Evolutionary conservation across 768 basidiomycete species (phyloP), one percentile per base, ranked within the genome.

Genomic region (Lanmaoa rubissima): DNA sequence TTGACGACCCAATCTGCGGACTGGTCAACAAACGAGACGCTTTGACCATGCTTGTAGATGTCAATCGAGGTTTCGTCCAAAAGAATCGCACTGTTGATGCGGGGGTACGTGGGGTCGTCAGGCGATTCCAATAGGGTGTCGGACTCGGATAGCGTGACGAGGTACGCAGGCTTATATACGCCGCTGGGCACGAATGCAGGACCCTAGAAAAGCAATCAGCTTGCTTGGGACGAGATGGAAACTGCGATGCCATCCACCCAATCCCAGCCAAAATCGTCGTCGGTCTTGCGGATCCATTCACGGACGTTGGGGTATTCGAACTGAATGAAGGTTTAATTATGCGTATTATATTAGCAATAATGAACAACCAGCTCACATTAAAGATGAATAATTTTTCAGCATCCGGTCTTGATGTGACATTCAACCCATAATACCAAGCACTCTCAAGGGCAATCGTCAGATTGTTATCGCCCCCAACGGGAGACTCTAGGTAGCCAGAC

Each of bases 241-340:
- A 54, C 31, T 19, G 10, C 31, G 4, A 34, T 21, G 24, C 26
- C 21, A 4, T 53, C 26, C 55, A 82, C 80, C 82, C 82, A 84
- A 66, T 85, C 82, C 82, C 82, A 85, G 1, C 84, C 83, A 57
- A 83, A 85, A 62, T 85, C 82, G 4, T 76, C 78, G 34, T 77
- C 71, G 3, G 75, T 73, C 63, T 85, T 83, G 1, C 82, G 76
- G 28, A 82, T 72, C 68, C 74, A 83, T 31, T 75, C 72, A 48
- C 77, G 77, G 36, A 78, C 74, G 13, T 73, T 75, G 11, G 81
- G 78, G 57, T 79, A 82, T 60, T 82, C 82, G 52, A 75, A 82
- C 80, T 82, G 40, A 13, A 19, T 14, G 35, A 43, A 45, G 46
- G 19, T 26, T 46, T 26, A 39, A n/a, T 17, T 14, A 48, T n/a